Base-by-base conservation (phyloP, 2,329 filamentous ascomycete species). In the Pyrenochaeta sp. region DNA sequence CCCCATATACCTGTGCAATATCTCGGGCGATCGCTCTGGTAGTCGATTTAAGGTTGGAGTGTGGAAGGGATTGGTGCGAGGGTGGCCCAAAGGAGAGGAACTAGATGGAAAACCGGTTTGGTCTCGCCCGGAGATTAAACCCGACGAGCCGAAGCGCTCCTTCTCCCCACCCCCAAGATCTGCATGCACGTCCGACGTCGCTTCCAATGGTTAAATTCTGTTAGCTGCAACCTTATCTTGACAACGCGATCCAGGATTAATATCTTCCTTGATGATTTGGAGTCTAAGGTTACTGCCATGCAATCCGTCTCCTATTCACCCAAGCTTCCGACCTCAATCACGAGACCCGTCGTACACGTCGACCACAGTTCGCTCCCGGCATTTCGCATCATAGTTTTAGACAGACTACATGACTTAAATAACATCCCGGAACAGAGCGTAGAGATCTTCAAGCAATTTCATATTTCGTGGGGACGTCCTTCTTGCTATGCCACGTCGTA, bases 121-220 rank as follows among this genome's bases (percentile, higher is more conserved):
- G 61, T 59, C 43, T 65, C 62, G 62, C 46, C 60, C 62, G 60
- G 48, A 53, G 22, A 39, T 13, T 59, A 43, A 10, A 37, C 51
- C 51, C 63, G 63, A 64, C 56, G 50, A 61, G 54, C 63, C 63
- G 63, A 61, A 5, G 27, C 47, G 47, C 34, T 24, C 36, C 27
- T 22, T 40, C 32, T 56, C 40, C 47, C 27, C 39, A 39, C 10
- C 10, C 25, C 13, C 25, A 25, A 30, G 48, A 51, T 42, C 39
- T 52, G 49, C 49, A 43, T 39, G 39, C 27, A 40, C 47, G 24
- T 15, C 24, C 15, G 22, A 15, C 2, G 13, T 19, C 13, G 40
- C 40, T 25, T 27, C 22, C 22, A 25, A 28, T 25, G 7, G 15
- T 42, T 6, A 19, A 12, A 7, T 7, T 19, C 15, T 5, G 32